Evolutionary conservation across 768 basidiomycete species (phyloP), one percentile per base, ranked within the genome.

Genomic region (Tephrocybe sp.): DNA sequence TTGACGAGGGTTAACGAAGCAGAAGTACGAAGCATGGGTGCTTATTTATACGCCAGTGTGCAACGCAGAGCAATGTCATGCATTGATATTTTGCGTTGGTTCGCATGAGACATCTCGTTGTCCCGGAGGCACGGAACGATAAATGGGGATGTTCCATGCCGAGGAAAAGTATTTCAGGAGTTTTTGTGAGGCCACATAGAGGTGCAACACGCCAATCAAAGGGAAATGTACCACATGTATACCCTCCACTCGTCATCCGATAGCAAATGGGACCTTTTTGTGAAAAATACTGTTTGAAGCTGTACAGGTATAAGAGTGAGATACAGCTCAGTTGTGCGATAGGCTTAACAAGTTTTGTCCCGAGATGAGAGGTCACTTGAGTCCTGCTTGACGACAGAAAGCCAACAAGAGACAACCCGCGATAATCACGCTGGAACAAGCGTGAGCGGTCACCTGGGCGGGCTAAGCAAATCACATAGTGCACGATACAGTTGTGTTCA

Each of bases 11-110:
- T 43, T 53, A 33, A 31, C 11, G 34, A 39, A 42, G 8, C 33
- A 47, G 22, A 25, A 3, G 27, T 43, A 15, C 37, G 24, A 39
- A 42, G 31, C 3, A 16, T 21, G 13, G 19, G 15, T 18, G 33
- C 27, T 18, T 45, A 50, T 58, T 56, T 60, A 56, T 58, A 60
- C 57, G 27, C 47, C 21, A 11, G 47, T 24, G 8, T 31, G 42
- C 23, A 19, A 40, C 21, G 36, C 22, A 34, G 33, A 37, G 30
- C 30, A 44, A 47, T 45, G 43, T 44, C 30, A 47, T 48, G 29
- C 19, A 41, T 45, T 25, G 9, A 49, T 40, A 23, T 41, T 49
- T 42, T 39, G 29, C 44, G 30, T 45, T 12, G 8, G 30, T 19
- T 29, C 11, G 39, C 58, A 56, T 33, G 49, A 55, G 53, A 52